Percentiles rank a stretch among this genome's conserved stretches.
phyloP scores from a whole-genome alignment of 495 filamentous ascomycete species.

The Neurospora sp. region DNA sequence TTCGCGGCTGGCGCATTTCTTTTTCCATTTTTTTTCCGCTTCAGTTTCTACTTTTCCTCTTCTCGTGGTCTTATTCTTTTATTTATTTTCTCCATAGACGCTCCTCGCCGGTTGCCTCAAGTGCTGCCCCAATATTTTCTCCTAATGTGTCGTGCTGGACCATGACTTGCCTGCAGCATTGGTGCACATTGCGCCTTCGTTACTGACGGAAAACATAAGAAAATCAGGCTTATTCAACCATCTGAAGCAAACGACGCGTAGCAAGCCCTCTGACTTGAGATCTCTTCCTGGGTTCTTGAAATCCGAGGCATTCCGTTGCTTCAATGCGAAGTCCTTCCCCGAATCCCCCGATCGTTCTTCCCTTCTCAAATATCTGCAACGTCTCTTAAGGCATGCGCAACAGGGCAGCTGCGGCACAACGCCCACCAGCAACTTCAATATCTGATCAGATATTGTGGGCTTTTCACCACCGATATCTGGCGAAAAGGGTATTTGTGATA shows the following conservation, averaged over 20 bases:
- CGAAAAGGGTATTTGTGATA: background rate
- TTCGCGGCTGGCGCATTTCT: background rate
- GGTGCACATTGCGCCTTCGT: background rate
- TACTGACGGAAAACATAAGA: background rate
- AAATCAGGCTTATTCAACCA: background rate
- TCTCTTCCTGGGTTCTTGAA: background rate
- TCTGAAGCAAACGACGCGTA: background rate
- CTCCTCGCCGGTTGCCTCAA: background rate
- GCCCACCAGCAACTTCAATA: background rate
- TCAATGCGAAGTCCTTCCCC: background rate
- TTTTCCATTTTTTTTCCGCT: background rate
- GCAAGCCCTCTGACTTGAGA: background rate
- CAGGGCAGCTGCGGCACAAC: background rate
- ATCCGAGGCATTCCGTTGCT: background rate
- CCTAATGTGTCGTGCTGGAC: background rate
- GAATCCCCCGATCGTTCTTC: background rate
- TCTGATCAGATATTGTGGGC: background rate
- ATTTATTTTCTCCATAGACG: background rate
- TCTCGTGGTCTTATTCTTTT: background rate
- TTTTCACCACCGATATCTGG: background rate
- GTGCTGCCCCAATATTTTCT: background rate
- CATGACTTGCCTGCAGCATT: background rate
- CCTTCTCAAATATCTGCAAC: no score
- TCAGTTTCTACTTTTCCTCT: background rate
- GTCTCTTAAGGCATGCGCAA: background rate